Evolutionary conservation across 257 asterid genomes (phyloP), one percentile per base, ranked within the genome.

Genomic region (Nicotiana undulata): DNA sequence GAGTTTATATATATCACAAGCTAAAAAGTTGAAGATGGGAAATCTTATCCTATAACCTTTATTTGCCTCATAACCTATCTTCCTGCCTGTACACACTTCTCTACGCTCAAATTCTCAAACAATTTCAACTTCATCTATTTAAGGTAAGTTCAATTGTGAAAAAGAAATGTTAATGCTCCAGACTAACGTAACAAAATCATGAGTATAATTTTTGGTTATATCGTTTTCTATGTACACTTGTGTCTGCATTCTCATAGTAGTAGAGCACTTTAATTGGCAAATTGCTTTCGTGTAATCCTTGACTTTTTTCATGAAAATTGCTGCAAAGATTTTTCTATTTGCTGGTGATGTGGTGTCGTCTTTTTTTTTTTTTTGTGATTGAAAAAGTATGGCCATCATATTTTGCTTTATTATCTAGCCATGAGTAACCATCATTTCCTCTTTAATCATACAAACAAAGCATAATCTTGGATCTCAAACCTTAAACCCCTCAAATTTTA

Each of bases 401-500:
- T 53, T 29, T 28, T 64, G 74, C 53, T 67, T 40, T 68, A 6
- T 20, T 68, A 68, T 40, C 40, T 17, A 67, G 18, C 76, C 34
- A 70, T 44, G 58, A 20, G 78, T 24, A 46, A 72, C 49, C 40
- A 46, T 72, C 37, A 72, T 46, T 72, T 72, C 4, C 22, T 72
- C 78, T 72, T 46, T 46, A 72, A 72, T 72, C 60, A 46, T 72
- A 44, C 22, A 72, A 72, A n/a, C 78, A 72, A 46, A 13, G 37
- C 78, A 72, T 34, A 72, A 72, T 13, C 60, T 46, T 72, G 78
- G 56, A 72, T 72, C 22, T 46, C 24, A 22, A 40, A 55, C 8
- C 22, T 17, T 72, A 72, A 72, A 46, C 60, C 78, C 78, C 60
- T 72, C 78, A 72, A 72, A 72, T 22, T 72, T 22, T n/a, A 20